Percentiles rank a stretch among this genome's conserved stretches.
Evolutionary conservation across 305 asterid genomes (phyloP).

Genomic region (Solanum hybrid): DNA sequence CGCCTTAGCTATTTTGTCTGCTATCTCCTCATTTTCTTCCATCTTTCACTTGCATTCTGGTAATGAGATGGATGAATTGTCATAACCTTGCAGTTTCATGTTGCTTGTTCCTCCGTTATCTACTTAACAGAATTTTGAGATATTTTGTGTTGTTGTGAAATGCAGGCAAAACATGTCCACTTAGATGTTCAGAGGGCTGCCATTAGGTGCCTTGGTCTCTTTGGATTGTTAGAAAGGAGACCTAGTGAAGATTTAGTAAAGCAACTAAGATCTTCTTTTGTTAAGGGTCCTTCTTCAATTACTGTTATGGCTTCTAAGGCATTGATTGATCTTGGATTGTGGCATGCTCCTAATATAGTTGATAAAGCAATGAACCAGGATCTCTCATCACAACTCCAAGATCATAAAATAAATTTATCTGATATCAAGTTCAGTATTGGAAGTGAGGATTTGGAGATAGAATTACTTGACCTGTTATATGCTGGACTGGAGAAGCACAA

Average conservation of each 20-base stretch:
- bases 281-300: constrained; percentile 44
- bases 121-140: background rate
- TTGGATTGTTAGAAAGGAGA: constrained; percentile 66
- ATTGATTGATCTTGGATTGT: constrained; percentile 81
- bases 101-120: background rate
- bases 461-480: constrained; percentile 58
- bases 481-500: constrained; percentile 53
- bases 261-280: constrained; percentile 62
- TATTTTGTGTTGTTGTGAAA: constrained; percentile 8
- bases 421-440: constrained; percentile 32
- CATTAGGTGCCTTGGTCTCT: constrained; percentile 83
- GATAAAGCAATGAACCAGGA: constrained; percentile 61
- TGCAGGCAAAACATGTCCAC: constrained; percentile 79
- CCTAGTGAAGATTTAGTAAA: constrained; percentile 60
- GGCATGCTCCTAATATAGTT: constrained; percentile 87
- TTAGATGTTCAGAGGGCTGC: constrained; percentile 92
- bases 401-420: constrained; percentile 24
- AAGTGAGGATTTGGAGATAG: constrained; percentile 45
- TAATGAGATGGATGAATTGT: background rate
- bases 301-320: constrained; percentile 73
- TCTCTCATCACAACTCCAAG: constrained; percentile 37
- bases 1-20: background rate
- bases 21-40: background rate
- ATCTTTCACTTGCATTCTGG: background rate
- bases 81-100: background rate